These are phyloP conservation scores for Agroathelia rolfsii DNA, from an alignment of 1,284 basidiomycete genomes.

Conservation along the genomic window DNA sequence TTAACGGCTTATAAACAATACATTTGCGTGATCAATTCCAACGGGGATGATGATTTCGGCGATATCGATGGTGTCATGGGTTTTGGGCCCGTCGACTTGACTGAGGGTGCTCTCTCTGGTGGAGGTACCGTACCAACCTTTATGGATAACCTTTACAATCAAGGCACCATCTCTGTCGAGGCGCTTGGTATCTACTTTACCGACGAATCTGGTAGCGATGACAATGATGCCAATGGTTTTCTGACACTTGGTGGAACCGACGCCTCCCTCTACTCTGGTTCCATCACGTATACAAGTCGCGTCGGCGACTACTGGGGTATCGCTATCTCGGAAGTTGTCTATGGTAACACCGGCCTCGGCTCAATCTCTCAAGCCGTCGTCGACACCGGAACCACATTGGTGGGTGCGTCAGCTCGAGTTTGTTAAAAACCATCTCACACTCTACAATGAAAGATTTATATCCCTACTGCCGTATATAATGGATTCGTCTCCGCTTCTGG, in stretches of 20 bases:
- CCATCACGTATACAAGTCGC: constrained; percentile 38
- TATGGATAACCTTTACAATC: constrained; percentile 24
- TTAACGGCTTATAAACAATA: too few relatives aligned
- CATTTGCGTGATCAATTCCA: too few relatives aligned
- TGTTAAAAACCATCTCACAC: too few relatives aligned
- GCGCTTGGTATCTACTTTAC: constrained; percentile 31
- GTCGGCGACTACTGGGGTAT: constrained; percentile 15
- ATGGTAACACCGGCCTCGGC: not conserved
- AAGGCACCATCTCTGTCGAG: constrained; percentile 19
- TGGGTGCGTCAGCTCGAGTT: too few relatives aligned
- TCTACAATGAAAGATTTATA: too few relatives aligned
- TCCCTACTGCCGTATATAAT: not conserved
- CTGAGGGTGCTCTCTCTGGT: constrained; percentile 16
- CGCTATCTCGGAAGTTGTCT: not conserved
- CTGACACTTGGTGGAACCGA: constrained; percentile 42
- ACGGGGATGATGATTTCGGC: too few relatives aligned
- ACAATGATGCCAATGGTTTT: too few relatives aligned
- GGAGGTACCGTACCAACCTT: constrained; percentile 23
- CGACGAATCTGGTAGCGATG: constrained; percentile 24
- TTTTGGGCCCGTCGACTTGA: constrained; percentile 23
- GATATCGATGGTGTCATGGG: constrained; percentile 8
- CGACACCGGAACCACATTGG: constrained; percentile 10
- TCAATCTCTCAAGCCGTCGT: constrained; percentile 16
- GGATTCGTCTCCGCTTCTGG: constrained; percentile 1
- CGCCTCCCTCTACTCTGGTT: constrained; percentile 34